These are phyloP conservation scores for Ballota nigra DNA, from an alignment of 257 asterid species.

Conservation along the genomic window DNA sequence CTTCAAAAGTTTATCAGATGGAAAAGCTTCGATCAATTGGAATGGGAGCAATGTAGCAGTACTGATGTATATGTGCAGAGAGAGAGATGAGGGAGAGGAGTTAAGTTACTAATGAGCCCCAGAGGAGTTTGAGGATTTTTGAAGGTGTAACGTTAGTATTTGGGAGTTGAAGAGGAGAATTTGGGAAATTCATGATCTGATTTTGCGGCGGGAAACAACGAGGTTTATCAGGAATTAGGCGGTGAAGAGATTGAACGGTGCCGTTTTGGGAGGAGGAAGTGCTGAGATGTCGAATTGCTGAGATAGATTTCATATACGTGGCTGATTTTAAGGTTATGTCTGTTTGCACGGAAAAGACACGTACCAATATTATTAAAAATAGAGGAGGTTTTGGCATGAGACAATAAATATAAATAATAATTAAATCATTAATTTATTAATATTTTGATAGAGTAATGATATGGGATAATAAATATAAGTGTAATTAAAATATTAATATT, in stretches of 20 bases:
- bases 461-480: no score
- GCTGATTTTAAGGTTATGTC: background rate
- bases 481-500: no score
- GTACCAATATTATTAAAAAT: no score
- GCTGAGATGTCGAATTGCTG: slow-evolving; percentile 11
- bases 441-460: no score
- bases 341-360: background rate
- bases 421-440: no score
- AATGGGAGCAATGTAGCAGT: background rate
- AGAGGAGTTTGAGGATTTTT: background rate
- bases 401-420: no score
- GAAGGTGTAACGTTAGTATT: background rate
- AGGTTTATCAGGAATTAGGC: slow-evolving; percentile 22
- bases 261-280: no score
- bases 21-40: background rate
- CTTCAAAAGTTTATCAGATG: background rate
- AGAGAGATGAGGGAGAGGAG: background rate
- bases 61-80: background rate
- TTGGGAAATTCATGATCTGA: background rate
- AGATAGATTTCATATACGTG: background rate
- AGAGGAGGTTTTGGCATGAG: no score
- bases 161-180: slow-evolving; percentile 1
- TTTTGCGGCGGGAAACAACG: slow-evolving; percentile 15
- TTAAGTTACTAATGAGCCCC: slow-evolving; percentile 17
- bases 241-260: no score